Percentiles rank a stretch among this genome's conserved stretches.
Conservation (phyloP, 1,139 yeast genomes). For the Blastobotrys persicus region DNA sequence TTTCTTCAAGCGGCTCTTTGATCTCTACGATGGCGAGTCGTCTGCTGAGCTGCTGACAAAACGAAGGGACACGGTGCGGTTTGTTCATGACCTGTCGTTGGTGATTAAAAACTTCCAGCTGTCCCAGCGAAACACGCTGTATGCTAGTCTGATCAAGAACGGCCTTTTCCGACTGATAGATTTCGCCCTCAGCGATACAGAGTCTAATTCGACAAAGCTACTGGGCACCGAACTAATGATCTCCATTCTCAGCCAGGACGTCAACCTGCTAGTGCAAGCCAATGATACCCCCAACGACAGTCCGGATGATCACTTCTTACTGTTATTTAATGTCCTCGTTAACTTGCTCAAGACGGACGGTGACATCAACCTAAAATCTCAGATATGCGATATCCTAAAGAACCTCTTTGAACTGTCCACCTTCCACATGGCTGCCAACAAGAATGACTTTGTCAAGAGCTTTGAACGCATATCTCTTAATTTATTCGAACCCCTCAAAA, state of each 20-base stretch:
- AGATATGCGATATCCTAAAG: slow-evolving; percentile 79
- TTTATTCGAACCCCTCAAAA: slow-evolving; percentile 17
- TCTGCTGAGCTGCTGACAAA: slow-evolving; percentile 19
- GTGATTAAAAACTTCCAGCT: slow-evolving; percentile 70
- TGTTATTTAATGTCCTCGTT: slow-evolving; percentile 47
- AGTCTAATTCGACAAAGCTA: slow-evolving; percentile 53
- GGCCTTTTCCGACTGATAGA: slow-evolving; percentile 72
- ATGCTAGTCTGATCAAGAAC: slow-evolving; percentile 56
- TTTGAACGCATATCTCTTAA: slow-evolving; percentile 1
- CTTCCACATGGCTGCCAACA: background rate
- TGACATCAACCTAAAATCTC: slow-evolving; percentile 72
- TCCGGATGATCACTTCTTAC: slow-evolving; percentile 6
- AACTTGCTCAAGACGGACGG: slow-evolving; percentile 61
- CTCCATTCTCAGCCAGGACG: slow-evolving; percentile 81
- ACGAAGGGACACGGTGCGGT: slow-evolving; percentile 68
- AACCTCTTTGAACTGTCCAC: slow-evolving; percentile 60
- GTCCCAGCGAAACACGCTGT: slow-evolving; percentile 64
- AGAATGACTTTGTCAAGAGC: background rate
- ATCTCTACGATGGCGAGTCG: slow-evolving; percentile 50
- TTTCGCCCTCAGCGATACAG: slow-evolving; percentile 58
- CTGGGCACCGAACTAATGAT: slow-evolving; percentile 82
- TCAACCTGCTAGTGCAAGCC: slow-evolving; percentile 49
- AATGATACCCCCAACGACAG: slow-evolving; percentile 10
- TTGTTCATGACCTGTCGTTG: slow-evolving; percentile 76
- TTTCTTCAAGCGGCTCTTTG: slow-evolving; percentile 55